Conservation (phyloP, 2,329 filamentous ascomycete genomes). For the Phialophora expanda region DNA sequence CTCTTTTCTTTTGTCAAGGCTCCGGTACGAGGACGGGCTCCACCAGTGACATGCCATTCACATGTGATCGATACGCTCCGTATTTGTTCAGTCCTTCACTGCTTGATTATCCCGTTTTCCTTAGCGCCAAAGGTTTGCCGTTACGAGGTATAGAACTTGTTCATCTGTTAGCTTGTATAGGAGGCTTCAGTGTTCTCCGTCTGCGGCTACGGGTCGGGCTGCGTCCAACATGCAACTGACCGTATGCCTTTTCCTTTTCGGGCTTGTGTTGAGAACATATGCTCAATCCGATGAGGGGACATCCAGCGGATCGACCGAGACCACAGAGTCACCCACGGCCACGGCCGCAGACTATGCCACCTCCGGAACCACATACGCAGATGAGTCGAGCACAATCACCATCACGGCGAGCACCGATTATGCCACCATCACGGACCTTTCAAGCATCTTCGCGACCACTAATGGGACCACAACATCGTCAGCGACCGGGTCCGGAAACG, state of each 20-base stretch:
- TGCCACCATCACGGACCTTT: slow-evolving; percentile 35
- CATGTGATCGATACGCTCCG: background rate
- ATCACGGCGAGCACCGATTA: slow-evolving; percentile 41
- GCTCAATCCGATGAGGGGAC: slow-evolving; percentile 21
- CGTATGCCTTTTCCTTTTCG: slow-evolving; percentile 7
- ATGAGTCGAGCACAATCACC: slow-evolving; percentile 40
- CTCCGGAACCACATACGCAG: slow-evolving; percentile 40
- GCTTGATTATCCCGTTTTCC: background rate
- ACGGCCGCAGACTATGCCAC: slow-evolving; percentile 38
- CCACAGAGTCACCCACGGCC: slow-evolving; percentile 29
- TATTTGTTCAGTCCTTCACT: slow-evolving; percentile 1
- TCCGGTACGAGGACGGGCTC: background rate
- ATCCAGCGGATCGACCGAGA: slow-evolving; percentile 16
- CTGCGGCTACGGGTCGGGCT: background rate
- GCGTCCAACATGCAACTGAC: slow-evolving; percentile 6
- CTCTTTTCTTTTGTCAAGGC: background rate
- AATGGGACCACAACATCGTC: slow-evolving; percentile 29
- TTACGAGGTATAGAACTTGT: background rate
- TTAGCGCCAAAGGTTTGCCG: background rate
- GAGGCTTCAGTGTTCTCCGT: background rate
- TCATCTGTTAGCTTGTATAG: background rate
- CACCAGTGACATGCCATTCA: background rate
- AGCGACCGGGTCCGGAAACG: slow-evolving; percentile 33
- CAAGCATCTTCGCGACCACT: slow-evolving; percentile 32
- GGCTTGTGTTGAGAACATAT: slow-evolving; percentile 20